Evolutionary conservation across 129 eudicot species (phyloP), one percentile per base, ranked within the genome.

Genomic region (Scalesia atractyloides): DNA sequence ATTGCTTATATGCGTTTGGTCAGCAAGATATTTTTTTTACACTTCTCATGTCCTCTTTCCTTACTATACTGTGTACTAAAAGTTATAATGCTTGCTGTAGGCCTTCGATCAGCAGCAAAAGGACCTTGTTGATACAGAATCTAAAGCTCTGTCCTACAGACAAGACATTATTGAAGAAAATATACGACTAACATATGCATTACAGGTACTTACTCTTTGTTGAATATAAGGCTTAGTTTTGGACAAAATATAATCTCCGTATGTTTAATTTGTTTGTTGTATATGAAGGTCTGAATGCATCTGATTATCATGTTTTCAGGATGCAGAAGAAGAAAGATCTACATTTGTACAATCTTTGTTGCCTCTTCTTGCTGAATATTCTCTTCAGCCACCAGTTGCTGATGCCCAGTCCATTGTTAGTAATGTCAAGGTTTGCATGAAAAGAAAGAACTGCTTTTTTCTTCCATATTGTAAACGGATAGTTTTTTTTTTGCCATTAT

Each of bases 1-100:
- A 90, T 93, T 85, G 93, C 98, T 64, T 84, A 93, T 73, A 89
- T 93, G 98, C 98, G 97, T 62, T 75, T 84, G 97, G 98, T 93
- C 53, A 44, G 96, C 64, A 50, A 73, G 60, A 68, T 47, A 37
- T 24, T 61, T 52, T 58, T 75, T 26, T 61, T 41, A 62, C 48
- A 24, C 9, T 58, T 58, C 39, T 58, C 16, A 58, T 58, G 39
- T 63, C 54, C 15, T 50, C n/a, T 61, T 47, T 56, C 26, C 20
- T 34, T 30, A 3, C 36, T 52, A 18, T 72, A 10, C 64, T 4
- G 39, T 75, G 68, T 51, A 47, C 34, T 78, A 57, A 81, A n/a
- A 30, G 3, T 63, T 63, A 36, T 63, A 14, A 39, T 76, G 18
- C 16, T 69, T 73, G 74, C 43, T 65, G 12, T 56, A 93, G 98